Percentiles rank a stretch among this genome's conserved stretches.
Evolutionary conservation across 2,329 filamentous ascomycete genomes (phyloP).

Genomic region (Rhynchosporium graminicola): DNA sequence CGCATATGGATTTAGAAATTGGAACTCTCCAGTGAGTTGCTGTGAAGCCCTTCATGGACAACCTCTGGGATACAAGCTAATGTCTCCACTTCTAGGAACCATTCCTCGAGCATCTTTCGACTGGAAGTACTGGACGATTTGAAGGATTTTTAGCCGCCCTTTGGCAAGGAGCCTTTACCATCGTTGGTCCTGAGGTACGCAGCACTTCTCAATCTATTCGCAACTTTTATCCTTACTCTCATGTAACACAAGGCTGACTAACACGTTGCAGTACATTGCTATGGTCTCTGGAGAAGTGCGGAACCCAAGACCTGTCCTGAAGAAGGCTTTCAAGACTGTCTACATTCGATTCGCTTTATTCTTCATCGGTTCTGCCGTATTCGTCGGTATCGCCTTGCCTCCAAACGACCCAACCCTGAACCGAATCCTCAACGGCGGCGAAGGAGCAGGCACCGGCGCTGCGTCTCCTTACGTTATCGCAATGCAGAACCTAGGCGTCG

Average conservation of each 20-base stretch:
- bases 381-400: slow-evolving; percentile 64
- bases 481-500: slow-evolving; percentile 65
- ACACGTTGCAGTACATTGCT: slow-evolving; percentile 56
- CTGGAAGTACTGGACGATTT: slow-evolving; percentile 2
- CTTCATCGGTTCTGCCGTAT: slow-evolving; percentile 67
- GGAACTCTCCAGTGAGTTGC: slow-evolving; percentile 48
- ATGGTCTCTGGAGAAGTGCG: slow-evolving; percentile 71
- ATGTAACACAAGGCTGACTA: neutral
- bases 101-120: slow-evolving; percentile 3
- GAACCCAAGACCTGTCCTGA: slow-evolving; percentile 63
- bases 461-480: slow-evolving; percentile 52
- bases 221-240: neutral
- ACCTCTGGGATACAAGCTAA: slow-evolving; percentile 31
- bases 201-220: neutral
- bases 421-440: slow-evolving; percentile 49
- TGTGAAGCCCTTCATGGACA: slow-evolving; percentile 45
- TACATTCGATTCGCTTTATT: slow-evolving; percentile 72
- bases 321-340: slow-evolving; percentile 69
- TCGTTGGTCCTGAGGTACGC: slow-evolving; percentile 4
- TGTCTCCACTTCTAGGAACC: slow-evolving; percentile 40
- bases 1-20: slow-evolving; percentile 57
- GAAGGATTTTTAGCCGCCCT: slow-evolving; percentile 7
- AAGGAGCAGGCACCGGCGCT: slow-evolving; percentile 45
- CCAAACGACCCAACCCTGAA: slow-evolving; percentile 55
- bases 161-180: slow-evolving; percentile 8